phyloP scores from a whole-genome alignment of 192 early-diverging fungal genomes.

The Podila clonocystis region DNA sequence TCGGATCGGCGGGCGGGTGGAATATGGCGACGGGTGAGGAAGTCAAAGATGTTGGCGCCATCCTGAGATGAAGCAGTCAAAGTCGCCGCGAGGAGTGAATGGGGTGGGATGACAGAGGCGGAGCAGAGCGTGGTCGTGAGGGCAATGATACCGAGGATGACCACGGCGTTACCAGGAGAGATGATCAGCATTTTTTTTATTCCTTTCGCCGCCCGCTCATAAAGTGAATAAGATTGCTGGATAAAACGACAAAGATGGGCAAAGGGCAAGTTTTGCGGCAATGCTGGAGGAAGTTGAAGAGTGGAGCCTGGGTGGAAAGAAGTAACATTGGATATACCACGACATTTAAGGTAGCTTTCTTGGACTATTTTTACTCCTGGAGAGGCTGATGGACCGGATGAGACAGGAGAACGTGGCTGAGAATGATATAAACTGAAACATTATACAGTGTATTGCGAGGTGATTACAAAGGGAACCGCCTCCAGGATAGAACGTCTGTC shows the following conservation, averaged over 20 bases:
- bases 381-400: no score
- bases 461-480: no score
- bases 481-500: no score
- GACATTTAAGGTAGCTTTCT: no score
- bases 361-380: no score
- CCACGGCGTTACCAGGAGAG: background rate
- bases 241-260: background rate
- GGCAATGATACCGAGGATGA: background rate
- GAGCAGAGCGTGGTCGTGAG: background rate
- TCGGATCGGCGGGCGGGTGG: background rate
- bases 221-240: background rate
- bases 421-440: no score
- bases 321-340: background rate
- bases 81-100: background rate
- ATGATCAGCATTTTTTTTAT: slow-evolving; percentile 2
- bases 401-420: no score
- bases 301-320: background rate
- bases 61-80: background rate
- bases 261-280: background rate
- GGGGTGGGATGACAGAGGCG: background rate
- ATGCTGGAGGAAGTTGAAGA: background rate
- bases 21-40: background rate
- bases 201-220: no score
- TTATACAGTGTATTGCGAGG: no score
- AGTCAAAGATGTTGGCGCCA: background rate